A percentile compares a stretch with the other conserved stretches of the same genome.
phyloP scores from a whole-genome alignment of 345 rosid species.

The Garcia nutans region DNA sequence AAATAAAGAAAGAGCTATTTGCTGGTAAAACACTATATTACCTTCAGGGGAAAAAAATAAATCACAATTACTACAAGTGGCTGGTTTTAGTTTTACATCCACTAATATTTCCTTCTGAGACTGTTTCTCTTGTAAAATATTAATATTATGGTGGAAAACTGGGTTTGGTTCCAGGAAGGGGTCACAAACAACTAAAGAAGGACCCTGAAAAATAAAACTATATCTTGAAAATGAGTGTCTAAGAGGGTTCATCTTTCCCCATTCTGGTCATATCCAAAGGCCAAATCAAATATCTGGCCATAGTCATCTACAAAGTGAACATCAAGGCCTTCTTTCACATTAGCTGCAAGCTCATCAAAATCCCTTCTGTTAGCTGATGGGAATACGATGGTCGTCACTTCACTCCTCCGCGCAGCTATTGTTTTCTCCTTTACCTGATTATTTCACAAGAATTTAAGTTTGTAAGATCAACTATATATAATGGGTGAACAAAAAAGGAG shows the following conservation, averaged over 20 bases:
- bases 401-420: conserved; percentile 88
- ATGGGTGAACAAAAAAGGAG: background rate
- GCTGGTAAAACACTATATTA: no score
- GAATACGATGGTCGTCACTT: conserved; percentile 77
- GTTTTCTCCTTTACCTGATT: conserved; percentile 94
- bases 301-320: conserved; percentile 89
- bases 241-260: conserved; percentile 20
- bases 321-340: conserved; percentile 89
- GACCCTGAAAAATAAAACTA: conserved; percentile 8
- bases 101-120: conserved; percentile 8
- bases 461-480: background rate
- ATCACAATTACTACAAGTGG: conserved; percentile 8
- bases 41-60: background rate
- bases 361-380: conserved; percentile 92
- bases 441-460: background rate
- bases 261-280: conserved; percentile 45
- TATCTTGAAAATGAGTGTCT: background rate
- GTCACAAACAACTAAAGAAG: background rate
- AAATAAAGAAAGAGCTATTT: no score
- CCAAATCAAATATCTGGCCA: conserved; percentile 59
- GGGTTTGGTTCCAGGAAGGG: background rate
- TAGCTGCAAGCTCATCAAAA: conserved; percentile 80
- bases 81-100: background rate
- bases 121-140: background rate
- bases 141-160: conserved; percentile 16